A percentile compares a stretch with the other conserved stretches of the same genome.
phyloP scores from a whole-genome alignment of 805 yeast species.

The Kluyveromyces siamensis region DNA sequence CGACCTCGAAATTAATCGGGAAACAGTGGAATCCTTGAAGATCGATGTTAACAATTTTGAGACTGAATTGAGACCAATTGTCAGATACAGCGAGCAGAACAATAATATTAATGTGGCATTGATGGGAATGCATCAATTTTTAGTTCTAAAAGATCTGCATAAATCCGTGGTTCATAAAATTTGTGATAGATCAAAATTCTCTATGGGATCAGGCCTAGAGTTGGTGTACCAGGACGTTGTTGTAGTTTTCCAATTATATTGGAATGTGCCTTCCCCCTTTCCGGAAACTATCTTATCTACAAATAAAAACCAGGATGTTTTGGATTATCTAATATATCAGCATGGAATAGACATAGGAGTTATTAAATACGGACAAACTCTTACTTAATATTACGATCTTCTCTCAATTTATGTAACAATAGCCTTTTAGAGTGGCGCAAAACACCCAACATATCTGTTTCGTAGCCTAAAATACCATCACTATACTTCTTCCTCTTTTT shows the following conservation, averaged over 20 bases:
- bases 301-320: not conserved
- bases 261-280: slow-evolving; percentile 1
- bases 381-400: slow-evolving; percentile 1
- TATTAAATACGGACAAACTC: slow-evolving; percentile 1
- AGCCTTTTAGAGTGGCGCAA: slow-evolving; percentile 2
- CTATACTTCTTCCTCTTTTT: slow-evolving; percentile 27
- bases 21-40: not conserved
- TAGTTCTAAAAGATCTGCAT: not conserved
- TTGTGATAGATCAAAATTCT: not conserved
- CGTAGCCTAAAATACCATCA: slow-evolving; percentile 26
- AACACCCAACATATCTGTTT: slow-evolving; percentile 19
- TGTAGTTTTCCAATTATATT: not conserved
- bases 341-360: not conserved
- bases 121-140: not conserved
- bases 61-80: not conserved
- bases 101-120: not conserved
- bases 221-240: not conserved
- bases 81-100: not conserved
- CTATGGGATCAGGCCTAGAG: not conserved
- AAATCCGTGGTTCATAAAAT: not conserved
- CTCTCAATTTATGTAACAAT: not conserved
- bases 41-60: not conserved
- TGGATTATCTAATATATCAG: slow-evolving; percentile 3
- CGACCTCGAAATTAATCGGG: not conserved
- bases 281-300: slow-evolving; percentile 1